These are phyloP conservation scores for Acacia acuminata DNA, from an alignment of 306 rosid genomes.

Conservation along the genomic window DNA sequence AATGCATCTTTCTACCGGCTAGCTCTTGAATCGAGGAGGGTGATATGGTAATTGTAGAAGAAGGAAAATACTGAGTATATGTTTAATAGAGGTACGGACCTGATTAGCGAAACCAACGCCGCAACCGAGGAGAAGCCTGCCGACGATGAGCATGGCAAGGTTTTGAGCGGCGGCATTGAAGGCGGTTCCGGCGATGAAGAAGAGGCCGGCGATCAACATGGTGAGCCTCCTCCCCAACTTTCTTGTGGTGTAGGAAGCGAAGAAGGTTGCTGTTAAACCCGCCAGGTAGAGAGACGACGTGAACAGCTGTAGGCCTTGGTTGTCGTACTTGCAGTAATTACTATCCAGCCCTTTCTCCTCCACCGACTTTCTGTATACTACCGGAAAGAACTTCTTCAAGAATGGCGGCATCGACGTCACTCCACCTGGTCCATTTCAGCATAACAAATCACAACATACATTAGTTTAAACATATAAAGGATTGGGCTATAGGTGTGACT, in stretches of 20 bases:
- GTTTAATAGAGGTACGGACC: slow-evolving; percentile 38
- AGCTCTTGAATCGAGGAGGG: not conserved
- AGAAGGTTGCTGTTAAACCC: slow-evolving; percentile 56
- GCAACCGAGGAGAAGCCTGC: slow-evolving; percentile 72
- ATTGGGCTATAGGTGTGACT: not conserved
- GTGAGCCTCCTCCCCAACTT: slow-evolving; percentile 61
- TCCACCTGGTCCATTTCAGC: slow-evolving; percentile 49
- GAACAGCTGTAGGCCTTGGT: slow-evolving; percentile 64
- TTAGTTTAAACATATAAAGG: not conserved
- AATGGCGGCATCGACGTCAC: slow-evolving; percentile 67
- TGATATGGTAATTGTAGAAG: not conserved
- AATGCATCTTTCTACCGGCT: not conserved
- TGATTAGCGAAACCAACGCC: slow-evolving; percentile 93
- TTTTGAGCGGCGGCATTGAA: slow-evolving; percentile 59
- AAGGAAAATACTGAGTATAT: not conserved
- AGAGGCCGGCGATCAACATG: slow-evolving; percentile 66
- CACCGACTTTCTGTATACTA: slow-evolving; percentile 46
- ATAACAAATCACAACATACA: not conserved
- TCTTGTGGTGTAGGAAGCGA: slow-evolving; percentile 66
- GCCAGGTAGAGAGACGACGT: slow-evolving; percentile 73
- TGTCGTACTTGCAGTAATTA: slow-evolving; percentile 75
- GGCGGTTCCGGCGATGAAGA: slow-evolving; percentile 57
- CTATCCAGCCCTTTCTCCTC: slow-evolving; percentile 35
- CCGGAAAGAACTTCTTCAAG: slow-evolving; percentile 67
- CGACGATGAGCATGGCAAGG: slow-evolving; percentile 62